Percentiles rank a stretch among this genome's conserved stretches.
These are phyloP conservation scores for Flaveria brownii DNA, from an alignment of 129 eudicot genomes.

Conservation along the genomic window DNA sequence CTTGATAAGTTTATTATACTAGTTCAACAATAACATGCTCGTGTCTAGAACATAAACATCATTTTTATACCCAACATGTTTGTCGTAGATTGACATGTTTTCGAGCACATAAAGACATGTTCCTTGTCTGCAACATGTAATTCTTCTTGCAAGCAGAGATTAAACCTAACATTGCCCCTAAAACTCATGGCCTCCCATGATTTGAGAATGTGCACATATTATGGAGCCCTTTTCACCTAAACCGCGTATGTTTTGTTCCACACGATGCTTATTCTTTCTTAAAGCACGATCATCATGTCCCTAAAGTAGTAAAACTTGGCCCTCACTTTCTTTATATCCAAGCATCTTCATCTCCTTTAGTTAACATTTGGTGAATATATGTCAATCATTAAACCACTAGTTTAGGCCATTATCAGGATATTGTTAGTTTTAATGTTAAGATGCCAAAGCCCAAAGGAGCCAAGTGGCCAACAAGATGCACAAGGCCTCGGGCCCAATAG, in stretches of 20 bases:
- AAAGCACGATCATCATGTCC: neutral
- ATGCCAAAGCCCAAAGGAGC: neutral
- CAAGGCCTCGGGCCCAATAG: neutral
- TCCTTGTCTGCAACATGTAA: neutral
- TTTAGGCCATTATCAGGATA: neutral
- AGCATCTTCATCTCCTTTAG: neutral
- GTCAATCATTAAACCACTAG: neutral
- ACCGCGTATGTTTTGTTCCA: neutral
- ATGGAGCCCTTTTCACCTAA: neutral
- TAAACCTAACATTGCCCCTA: neutral
- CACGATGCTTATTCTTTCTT: neutral
- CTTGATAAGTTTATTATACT: neutral
- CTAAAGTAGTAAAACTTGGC: neutral
- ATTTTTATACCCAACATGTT: neutral
- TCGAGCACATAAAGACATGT: neutral
- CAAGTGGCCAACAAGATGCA: neutral
- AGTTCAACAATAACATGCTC: neutral
- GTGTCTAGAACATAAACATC: conserved; percentile 8
- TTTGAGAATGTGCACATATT: neutral
- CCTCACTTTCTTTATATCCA: neutral
- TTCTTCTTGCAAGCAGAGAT: neutral
- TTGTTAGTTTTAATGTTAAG: neutral
- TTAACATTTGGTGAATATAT: neutral
- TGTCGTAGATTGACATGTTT: neutral
- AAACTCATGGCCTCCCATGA: neutral